Conservation (phyloP, 495 filamentous ascomycete genomes). For the Amniculicola lignicola region DNA sequence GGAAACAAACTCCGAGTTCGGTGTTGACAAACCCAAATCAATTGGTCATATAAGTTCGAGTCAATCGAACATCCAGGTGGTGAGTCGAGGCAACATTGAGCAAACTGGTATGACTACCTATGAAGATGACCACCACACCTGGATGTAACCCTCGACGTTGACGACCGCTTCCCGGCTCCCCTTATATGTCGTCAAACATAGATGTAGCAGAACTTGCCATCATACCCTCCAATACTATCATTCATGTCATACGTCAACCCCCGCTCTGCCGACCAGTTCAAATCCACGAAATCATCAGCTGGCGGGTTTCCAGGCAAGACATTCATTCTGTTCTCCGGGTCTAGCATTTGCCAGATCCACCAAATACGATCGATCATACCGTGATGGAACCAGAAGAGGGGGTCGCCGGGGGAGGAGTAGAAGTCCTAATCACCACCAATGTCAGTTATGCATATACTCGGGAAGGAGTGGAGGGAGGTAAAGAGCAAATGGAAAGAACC, state of each 20-base stretch:
- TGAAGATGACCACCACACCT: too few species aligned
- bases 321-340: constrained; percentile 29
- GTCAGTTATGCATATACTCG: background rate
- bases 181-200: too few species aligned
- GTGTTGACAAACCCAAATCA: too few species aligned
- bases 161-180: too few species aligned
- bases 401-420: constrained; percentile 32
- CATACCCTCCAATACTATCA: constrained; percentile 21
- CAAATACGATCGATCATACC: constrained; percentile 63
- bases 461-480: background rate
- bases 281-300: constrained; percentile 14
- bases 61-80: too few species aligned
- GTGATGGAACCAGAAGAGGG: constrained; percentile 34
- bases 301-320: constrained; percentile 21
- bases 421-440: constrained; percentile 20
- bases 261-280: constrained; percentile 20
- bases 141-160: too few species aligned
- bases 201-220: constrained; percentile 29
- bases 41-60: too few species aligned
- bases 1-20: too few species aligned
- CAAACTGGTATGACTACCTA: too few species aligned
- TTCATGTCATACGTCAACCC: constrained; percentile 14
- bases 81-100: too few species aligned
- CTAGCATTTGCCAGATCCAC: constrained; percentile 65
- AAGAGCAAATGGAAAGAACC: constrained; percentile 1